Base-by-base conservation (phyloP, 2,329 filamentous ascomycete genomes). In the Ophiostoma ulmi region DNA sequence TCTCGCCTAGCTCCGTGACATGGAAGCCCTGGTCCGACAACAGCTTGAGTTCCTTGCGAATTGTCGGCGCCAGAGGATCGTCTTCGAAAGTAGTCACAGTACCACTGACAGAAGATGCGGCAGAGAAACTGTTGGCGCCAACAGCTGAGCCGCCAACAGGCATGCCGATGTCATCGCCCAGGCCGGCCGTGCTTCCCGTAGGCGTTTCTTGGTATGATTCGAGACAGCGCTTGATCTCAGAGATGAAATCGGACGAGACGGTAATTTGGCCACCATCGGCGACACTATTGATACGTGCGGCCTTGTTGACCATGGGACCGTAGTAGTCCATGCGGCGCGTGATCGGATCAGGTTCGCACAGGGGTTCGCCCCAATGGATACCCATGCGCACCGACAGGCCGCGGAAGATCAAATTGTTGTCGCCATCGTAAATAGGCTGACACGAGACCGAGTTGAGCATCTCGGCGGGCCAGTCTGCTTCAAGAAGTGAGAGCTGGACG, bases 241-340 rank as follows among this genome's bases (percentile, higher is more conserved):
- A 92, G 77, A 99, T 97, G 80, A 98, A 98, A 79, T 99, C 95
- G 1, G 93, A 93, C 0, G 94, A 97, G 1, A 98, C 95, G 0
- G 94, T 95, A 74, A 98, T 97, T 78, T 99, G 94, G 0, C 95
- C 95, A 73, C 95, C 95, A 78, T 99, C 95, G 48, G 95, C 95
- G 63, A 97, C 94, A 31, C 92, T 91, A 7, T 93, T 95, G 74
- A 99, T 97, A 81, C 95, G 91, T 20, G 95, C 91, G 0, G 95
- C 93, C 77, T 96, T 94, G 81, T 99, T 99, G 77, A 99, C 95
- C 93, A 99, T 99, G 17, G 95, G 95, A 0, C 95, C 95, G 78
- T 98, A 99, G 81, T 99, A 99, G 77, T 99, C 95, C 95, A 99
- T 99, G 73, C 95, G 93, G 71, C 94, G 91, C 1, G 95, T 99